Base-by-base conservation (phyloP, 2,329 filamentous ascomycete species). In the Geosmithia flava region DNA sequence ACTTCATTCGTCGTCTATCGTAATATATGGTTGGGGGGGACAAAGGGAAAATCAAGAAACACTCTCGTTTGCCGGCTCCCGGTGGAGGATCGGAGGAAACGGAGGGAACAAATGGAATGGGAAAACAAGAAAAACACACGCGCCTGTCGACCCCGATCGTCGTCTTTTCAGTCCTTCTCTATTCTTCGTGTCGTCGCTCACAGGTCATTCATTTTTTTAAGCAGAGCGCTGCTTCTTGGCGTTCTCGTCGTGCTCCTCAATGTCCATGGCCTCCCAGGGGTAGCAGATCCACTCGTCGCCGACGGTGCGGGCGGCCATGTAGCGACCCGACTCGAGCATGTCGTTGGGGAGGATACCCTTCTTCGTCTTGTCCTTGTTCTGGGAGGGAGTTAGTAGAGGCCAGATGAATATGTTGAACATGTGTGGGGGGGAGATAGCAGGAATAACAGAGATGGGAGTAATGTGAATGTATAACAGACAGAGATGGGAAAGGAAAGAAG, bases 201-300 rank as follows among this genome's bases (percentile, higher is more conserved):
- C 45, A 49, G 16, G 42, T n/a, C n/a, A n/a, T n/a, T n/a, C 4
- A 29, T 30, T 17, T 46, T 62, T 27, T 27, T 37, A 37, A 5
- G 33, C 33, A 16, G 33, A 62, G 23, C 54, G 55, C 56, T 71
- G 65, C 56, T 71, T 65, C 52, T 69, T 69, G 17, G 88, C 85
- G 50, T 83, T 63, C 51, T 70, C 68, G 68, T 97, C 91, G 64
- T 96, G 91, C 75, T 90, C 87, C 27, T 95, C 88, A 61, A 97
- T 96, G 63, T 96, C 87, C 33, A 69, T 84, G 42, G 93, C 93
- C 72, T 97, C 93, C 93, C 93, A 98, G 16, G 93, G 93, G 69
- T 98, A 98, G 76, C 88, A 94, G 64, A 97, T 97, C 93, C 93
- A 98, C 55, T 89, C 83, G 68, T 98, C 91, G n/a, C 78, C 79